phyloP scores from a whole-genome alignment of 805 yeast species.

The Groenewaldozyma salmanticensis region DNA sequence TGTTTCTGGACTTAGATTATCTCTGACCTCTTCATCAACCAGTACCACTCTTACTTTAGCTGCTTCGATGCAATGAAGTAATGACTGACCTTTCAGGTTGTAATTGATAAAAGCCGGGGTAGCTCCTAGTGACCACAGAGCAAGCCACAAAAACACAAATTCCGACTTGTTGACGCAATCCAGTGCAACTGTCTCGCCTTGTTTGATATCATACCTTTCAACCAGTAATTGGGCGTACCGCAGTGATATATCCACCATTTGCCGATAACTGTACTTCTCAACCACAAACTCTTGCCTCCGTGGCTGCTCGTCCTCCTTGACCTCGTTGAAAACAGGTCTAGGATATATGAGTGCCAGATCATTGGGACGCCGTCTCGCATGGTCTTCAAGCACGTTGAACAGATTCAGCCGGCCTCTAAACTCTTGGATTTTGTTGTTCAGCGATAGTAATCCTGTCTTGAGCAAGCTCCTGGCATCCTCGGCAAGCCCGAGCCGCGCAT shows the following conservation, averaged over 20 bases:
- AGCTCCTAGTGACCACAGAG: conserved; percentile 88
- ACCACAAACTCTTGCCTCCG: conserved; percentile 37
- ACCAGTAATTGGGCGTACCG: conserved; percentile 56
- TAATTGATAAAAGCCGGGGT: conserved; percentile 79
- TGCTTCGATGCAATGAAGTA: conserved; percentile 69
- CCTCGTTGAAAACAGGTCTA: conserved; percentile 27
- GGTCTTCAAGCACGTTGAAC: conserved; percentile 61
- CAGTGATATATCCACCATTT: conserved; percentile 57
- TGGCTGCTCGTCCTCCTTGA: conserved; percentile 23
- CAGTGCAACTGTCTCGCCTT: conserved; percentile 62
- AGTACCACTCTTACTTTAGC: conserved; percentile 58
- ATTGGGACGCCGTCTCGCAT: conserved; percentile 41
- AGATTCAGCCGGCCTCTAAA: conserved; percentile 36
- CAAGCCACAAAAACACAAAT: conserved; percentile 70
- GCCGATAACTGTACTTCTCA: conserved; percentile 57
- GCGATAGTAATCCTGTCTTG: conserved; percentile 34
- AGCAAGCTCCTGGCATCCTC: conserved; percentile 47
- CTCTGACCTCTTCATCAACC: conserved; percentile 61
- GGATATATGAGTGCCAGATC: conserved; percentile 57
- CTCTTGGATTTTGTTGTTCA: conserved; percentile 30
- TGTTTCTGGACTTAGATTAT: conserved; percentile 38
- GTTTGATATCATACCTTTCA: conserved; percentile 51
- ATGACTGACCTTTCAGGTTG: conserved; percentile 61
- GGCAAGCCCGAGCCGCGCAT: conserved; percentile 35
- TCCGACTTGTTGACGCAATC: conserved; percentile 78